Evolutionary conservation across 805 yeast species (phyloP).

Genomic region (Sugiyamaella chiloensis): DNA sequence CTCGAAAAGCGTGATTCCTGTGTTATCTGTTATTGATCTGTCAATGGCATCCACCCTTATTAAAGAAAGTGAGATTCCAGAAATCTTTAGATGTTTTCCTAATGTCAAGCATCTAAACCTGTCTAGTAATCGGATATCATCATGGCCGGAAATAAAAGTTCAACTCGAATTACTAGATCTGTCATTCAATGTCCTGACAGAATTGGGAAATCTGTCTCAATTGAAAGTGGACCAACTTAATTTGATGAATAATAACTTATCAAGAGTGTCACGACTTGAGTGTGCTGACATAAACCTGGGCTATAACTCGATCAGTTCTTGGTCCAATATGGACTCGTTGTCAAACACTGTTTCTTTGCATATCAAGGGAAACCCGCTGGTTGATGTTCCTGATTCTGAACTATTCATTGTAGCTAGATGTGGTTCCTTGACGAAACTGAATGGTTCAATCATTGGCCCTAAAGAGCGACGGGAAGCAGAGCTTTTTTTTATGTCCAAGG

Average conservation of each 20-base stretch:
- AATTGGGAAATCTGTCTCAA: not conserved
- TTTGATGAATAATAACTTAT: slow-evolving; percentile 39
- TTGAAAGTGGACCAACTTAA: slow-evolving; percentile 30
- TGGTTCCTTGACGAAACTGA: slow-evolving; percentile 41
- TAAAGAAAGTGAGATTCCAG: slow-evolving; percentile 10
- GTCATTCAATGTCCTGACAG: slow-evolving; percentile 43
- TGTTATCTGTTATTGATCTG: slow-evolving; percentile 12
- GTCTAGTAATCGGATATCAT: slow-evolving; percentile 23
- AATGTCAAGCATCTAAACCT: slow-evolving; percentile 17
- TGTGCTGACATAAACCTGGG: slow-evolving; percentile 46
- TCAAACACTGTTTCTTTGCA: slow-evolving; percentile 43
- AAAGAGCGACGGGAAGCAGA: slow-evolving; percentile 63
- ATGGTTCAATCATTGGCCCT: slow-evolving; percentile 52
- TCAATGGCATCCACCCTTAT: slow-evolving; percentile 24
- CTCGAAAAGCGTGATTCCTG: not conserved
- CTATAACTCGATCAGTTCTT: slow-evolving; percentile 44
- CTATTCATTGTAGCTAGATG: slow-evolving; percentile 47
- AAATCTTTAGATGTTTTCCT: slow-evolving; percentile 37
- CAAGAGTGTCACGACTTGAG: not conserved
- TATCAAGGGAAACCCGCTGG: slow-evolving; percentile 53
- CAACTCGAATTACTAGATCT: slow-evolving; percentile 27
- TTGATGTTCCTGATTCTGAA: slow-evolving; percentile 16
- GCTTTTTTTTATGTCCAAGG: slow-evolving; percentile 56
- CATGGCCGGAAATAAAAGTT: slow-evolving; percentile 12
- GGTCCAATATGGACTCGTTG: slow-evolving; percentile 50